These are phyloP conservation scores for Rutstroemia sydowiana DNA, from an alignment of 2,329 filamentous ascomycete species.

Conservation along the genomic window DNA sequence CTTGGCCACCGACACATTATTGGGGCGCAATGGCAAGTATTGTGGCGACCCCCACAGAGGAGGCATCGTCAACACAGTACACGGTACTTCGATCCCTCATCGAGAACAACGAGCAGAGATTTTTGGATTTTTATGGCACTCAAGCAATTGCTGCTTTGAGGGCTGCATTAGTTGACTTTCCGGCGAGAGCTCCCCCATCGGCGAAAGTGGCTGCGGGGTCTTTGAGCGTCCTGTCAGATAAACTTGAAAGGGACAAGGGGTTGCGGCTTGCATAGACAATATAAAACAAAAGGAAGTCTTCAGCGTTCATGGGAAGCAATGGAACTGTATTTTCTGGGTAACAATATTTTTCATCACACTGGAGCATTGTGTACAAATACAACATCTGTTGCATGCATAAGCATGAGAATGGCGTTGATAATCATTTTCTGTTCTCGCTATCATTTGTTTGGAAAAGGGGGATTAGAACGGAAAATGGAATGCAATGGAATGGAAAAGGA, in stretches of 20 bases:
- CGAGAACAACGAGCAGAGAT: slow-evolving; percentile 63
- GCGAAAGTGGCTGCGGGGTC: slow-evolving; percentile 1
- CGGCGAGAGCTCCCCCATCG: slow-evolving; percentile 28
- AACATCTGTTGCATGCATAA: too few relatives aligned
- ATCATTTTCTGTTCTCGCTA: too few relatives aligned
- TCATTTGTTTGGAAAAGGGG: too few relatives aligned
- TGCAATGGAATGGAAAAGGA: too few relatives aligned
- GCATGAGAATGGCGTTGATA: too few relatives aligned
- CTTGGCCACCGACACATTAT: slow-evolving; percentile 71
- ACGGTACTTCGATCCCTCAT: slow-evolving; percentile 66
- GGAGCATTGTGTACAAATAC: too few relatives aligned
- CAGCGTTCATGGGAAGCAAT: too few relatives aligned
- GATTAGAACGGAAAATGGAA: too few relatives aligned
- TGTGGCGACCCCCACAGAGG: slow-evolving; percentile 60
- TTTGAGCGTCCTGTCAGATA: slow-evolving; percentile 10
- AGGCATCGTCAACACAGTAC: slow-evolving; percentile 67
- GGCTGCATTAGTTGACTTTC: slow-evolving; percentile 67
- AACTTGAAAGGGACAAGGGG: slow-evolving; percentile 10
- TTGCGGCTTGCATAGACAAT: neutral
- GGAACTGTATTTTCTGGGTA: too few relatives aligned
- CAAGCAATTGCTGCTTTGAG: slow-evolving; percentile 65
- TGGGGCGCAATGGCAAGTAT: slow-evolving; percentile 75
- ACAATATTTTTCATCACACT: too few relatives aligned
- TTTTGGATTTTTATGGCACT: slow-evolving; percentile 75
- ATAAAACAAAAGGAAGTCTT: neutral